phyloP scores from a whole-genome alignment of 73 alveolate species.

The Blepharisma japonicum region DNA sequence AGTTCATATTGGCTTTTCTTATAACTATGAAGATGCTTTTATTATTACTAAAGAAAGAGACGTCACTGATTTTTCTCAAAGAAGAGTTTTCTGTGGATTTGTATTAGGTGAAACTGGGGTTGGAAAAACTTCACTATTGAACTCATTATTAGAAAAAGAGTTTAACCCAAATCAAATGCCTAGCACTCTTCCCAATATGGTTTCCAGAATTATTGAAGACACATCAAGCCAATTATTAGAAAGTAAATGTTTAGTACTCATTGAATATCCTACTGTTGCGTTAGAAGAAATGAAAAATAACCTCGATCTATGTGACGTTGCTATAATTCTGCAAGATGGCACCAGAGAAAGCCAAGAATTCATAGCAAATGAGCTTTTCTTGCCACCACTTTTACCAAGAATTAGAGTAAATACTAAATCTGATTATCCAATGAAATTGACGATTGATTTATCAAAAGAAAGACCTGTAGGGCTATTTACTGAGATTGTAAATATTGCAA shows the following conservation, averaged over 20 bases:
- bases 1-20: not conserved
- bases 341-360: too few relatives aligned
- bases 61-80: not conserved
- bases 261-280: not conserved
- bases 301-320: slow-evolving; percentile 7
- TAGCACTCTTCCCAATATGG: not conserved
- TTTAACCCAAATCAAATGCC: not conserved
- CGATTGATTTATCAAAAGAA: too few relatives aligned
- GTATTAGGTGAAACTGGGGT: not conserved
- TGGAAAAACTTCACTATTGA: not conserved
- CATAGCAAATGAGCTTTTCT: too few relatives aligned
- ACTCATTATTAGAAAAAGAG: not conserved
- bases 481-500: too few relatives aligned
- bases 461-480: too few relatives aligned
- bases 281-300: not conserved
- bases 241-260: not conserved
- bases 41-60: slow-evolving; percentile 22
- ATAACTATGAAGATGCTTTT: not conserved
- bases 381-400: too few relatives aligned
- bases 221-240: not conserved
- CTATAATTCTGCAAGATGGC: not conserved
- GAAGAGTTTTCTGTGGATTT: slow-evolving; percentile 25
- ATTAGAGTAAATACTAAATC: too few relatives aligned
- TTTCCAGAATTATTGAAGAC: not conserved
- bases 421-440: too few relatives aligned